Base-by-base conservation (phyloP, 2,329 filamentous ascomycete genomes). In the Sordariomycetes sp. region DNA sequence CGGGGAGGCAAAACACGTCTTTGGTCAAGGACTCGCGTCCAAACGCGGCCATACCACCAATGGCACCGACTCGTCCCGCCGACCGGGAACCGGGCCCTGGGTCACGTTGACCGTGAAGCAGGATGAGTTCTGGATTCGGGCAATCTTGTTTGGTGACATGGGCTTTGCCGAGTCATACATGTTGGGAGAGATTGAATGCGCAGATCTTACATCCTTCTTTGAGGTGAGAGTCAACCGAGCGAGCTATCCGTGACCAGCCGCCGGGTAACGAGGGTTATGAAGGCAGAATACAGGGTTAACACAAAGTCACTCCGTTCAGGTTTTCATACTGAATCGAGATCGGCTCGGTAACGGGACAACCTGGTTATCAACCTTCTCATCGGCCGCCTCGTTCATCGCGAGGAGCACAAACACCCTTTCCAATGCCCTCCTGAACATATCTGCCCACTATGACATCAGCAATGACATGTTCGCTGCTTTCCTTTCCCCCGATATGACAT, bases 381-480 rank as follows among this genome's bases (percentile, higher is more conserved):
- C 77, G 6, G 78, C 80, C 3, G 68, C 88, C 48, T 79, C 82
- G 3, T 80, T 78, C 54, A 67, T 88, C 40, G 80, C 85, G 12
- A 71, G 78, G 59, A 76, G 74, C 52, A 79, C 78, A 12, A 85
- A 86, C 65, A 83, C 79, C 7, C 67, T 83, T 14, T 76, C 76
- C 1, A 82, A 81, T 62, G 75, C 82, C 1, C 76, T 82, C 12
- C 73, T 88, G 51, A 89, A 90, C 66, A 83, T 88, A 57, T 80
- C 80, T 2, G 85, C 86, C 4, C 87, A 90, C 63, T 90, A 90
- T 67, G 87, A 90, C 64, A 87, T 89, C 61, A 85, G 82, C 62
- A 90, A 90, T 65, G 83, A 85, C 59, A 88, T 89, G 83, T 89
- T 90, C 64, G 83, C 85, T 6, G 84, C 86, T 0, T 89, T 89